phyloP scores from a whole-genome alignment of 1,139 yeast species.

The Magnusiomyces ingens region DNA sequence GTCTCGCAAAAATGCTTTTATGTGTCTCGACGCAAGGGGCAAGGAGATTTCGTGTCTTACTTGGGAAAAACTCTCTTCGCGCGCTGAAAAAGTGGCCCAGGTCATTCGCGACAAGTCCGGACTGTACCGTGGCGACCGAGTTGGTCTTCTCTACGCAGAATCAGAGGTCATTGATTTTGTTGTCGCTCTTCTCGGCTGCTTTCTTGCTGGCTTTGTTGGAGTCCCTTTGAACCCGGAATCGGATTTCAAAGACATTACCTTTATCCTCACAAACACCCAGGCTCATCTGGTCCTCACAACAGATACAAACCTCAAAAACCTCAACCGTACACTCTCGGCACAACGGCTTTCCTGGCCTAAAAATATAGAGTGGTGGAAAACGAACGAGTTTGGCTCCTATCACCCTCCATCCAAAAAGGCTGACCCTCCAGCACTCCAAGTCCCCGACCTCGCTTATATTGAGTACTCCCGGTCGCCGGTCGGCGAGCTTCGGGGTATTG shows the following conservation, averaged over 20 bases:
- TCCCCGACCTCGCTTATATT: conserved; percentile 82
- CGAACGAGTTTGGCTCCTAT: conserved; percentile 78
- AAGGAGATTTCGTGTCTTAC: conserved; percentile 70
- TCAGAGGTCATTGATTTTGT: conserved; percentile 81
- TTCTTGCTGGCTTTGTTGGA: conserved; percentile 89
- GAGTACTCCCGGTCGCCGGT: conserved; percentile 88
- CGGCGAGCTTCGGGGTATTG: conserved; percentile 91
- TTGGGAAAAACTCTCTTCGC: conserved; percentile 83
- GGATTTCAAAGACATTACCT: conserved; percentile 61
- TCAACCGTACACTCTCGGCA: conserved; percentile 51
- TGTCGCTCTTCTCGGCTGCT: conserved; percentile 83
- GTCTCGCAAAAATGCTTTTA: conserved; percentile 63
- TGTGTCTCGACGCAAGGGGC: conserved; percentile 68
- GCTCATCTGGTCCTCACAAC: conserved; percentile 76
- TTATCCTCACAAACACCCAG: conserved; percentile 66
- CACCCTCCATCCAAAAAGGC: conserved; percentile 51
- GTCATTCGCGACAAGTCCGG: conserved; percentile 72
- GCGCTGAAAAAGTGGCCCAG: conserved; percentile 84
- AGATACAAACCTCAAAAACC: conserved; percentile 63
- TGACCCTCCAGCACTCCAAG: conserved; percentile 59
- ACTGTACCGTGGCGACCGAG: conserved; percentile 74
- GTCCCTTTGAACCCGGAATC: conserved; percentile 78
- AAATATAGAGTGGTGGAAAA: conserved; percentile 68
- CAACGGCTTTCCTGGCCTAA: conserved; percentile 48
- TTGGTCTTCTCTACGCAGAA: conserved; percentile 75